These are phyloP conservation scores for Tulasnella sp. DNA, from an alignment of 768 basidiomycete species.

Conservation along the genomic window DNA sequence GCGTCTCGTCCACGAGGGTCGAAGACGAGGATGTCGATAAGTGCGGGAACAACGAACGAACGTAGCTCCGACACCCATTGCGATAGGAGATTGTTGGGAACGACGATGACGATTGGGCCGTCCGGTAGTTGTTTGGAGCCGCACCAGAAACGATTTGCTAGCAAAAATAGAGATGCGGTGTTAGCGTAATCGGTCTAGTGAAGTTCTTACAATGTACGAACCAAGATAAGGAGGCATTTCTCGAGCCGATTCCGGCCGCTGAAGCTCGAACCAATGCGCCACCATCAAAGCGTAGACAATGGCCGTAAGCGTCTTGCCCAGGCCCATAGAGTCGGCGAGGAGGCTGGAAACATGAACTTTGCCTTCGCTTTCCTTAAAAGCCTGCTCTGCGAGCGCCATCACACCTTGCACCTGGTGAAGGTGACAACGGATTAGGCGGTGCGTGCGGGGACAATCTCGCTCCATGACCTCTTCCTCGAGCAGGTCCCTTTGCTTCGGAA, in stretches of 20 bases:
- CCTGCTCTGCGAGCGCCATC: background rate
- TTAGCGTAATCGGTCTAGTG: too few species aligned
- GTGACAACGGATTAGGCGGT: background rate
- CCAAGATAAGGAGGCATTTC: background rate
- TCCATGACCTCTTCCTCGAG: background rate
- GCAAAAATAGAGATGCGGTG: too few species aligned
- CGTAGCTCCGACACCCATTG: background rate
- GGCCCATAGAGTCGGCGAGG: background rate
- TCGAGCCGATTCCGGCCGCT: too few species aligned
- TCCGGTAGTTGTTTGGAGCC: background rate
- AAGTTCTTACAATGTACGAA: background rate
- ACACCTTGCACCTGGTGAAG: slow-evolving; percentile 5
- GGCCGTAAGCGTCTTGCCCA: background rate
- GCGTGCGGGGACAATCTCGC: background rate
- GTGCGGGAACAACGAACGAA: background rate
- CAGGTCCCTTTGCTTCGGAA: background rate
- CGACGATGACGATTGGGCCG: background rate
- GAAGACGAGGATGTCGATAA: background rate
- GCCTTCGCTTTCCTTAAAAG: background rate
- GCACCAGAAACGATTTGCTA: background rate
- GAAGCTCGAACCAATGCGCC: background rate
- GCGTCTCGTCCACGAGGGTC: background rate
- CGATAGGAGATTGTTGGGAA: background rate
- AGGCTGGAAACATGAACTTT: background rate
- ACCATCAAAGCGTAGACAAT: background rate